Evolutionary conservation across 352 stramenopile genomes (phyloP).

Genomic region (Globisporangium iwayamae): DNA sequence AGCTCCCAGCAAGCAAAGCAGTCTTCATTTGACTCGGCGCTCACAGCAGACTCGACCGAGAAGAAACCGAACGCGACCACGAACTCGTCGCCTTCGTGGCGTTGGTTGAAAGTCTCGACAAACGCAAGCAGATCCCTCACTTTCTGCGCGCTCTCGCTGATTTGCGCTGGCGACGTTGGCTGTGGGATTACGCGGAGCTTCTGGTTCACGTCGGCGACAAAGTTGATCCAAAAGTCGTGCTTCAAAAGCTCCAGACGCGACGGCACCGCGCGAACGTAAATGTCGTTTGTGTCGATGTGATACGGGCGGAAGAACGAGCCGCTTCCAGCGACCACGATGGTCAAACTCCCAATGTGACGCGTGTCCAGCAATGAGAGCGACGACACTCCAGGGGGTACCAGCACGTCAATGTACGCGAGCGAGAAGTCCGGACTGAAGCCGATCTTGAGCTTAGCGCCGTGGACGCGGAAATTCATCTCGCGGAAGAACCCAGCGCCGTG

Average conservation of each 20-base stretch:
- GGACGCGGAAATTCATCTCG: conserved; percentile 75
- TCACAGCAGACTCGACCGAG: conserved; percentile 22
- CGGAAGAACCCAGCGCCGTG: conserved; percentile 76
- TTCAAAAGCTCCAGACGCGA: conserved; percentile 62
- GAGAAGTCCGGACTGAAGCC: conserved; percentile 85
- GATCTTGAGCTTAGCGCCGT: conserved; percentile 73
- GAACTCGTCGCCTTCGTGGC: conserved; percentile 53
- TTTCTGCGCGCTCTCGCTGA: conserved; percentile 24
- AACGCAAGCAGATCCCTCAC: conserved; percentile 43
- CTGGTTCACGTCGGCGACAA: conserved; percentile 70
- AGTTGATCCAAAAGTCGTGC: conserved; percentile 84
- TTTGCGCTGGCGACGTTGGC: conserved; percentile 35
- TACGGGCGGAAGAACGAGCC: conserved; percentile 81
- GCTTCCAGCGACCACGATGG: conserved; percentile 65
- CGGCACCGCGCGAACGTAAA: conserved; percentile 69
- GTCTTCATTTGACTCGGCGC: conserved; percentile 33
- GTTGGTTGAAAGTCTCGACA: conserved; percentile 55
- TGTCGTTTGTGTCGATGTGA: conserved; percentile 82
- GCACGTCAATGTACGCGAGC: conserved; percentile 75
- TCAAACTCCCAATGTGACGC: conserved; percentile 15
- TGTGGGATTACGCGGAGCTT: conserved; percentile 63
- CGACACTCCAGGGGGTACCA: conserved; percentile 36
- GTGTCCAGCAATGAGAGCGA: conserved; percentile 17
- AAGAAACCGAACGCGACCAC: conserved; percentile 59
- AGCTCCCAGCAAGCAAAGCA: conserved; percentile 35